phyloP scores from a whole-genome alignment of 371 early-diverging fungal genomes.

The Mortierella polycephala region DNA sequence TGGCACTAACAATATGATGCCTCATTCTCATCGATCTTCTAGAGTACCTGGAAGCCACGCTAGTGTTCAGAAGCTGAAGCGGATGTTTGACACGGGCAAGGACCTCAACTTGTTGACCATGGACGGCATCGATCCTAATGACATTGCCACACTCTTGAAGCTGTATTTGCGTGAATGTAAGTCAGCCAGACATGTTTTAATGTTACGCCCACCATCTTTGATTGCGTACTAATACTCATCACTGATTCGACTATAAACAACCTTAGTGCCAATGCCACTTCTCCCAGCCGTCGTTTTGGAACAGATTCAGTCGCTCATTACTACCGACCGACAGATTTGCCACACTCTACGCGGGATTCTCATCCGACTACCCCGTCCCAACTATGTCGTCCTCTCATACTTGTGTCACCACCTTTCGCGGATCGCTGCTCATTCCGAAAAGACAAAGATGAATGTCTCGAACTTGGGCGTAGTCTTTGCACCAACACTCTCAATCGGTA shows the following conservation, averaged over 20 bases:
- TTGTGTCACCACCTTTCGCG: conserved; percentile 47
- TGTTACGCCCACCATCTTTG: not conserved
- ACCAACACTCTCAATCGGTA: conserved; percentile 46
- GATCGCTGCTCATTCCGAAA: conserved; percentile 40
- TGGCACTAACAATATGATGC: not conserved
- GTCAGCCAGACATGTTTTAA: conserved; percentile 1
- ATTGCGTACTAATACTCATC: no score
- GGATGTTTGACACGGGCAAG: conserved; percentile 45
- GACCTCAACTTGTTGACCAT: conserved; percentile 36
- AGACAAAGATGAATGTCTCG: conserved; percentile 50
- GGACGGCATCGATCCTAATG: conserved; percentile 48
- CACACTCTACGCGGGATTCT: conserved; percentile 47
- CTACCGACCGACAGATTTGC: conserved; percentile 51
- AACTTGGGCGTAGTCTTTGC: conserved; percentile 52
- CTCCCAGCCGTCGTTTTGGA: conserved; percentile 42
- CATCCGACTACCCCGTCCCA: conserved; percentile 43
- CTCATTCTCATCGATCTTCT: not conserved
- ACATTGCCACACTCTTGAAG: conserved; percentile 50
- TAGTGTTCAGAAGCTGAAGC: conserved; percentile 48
- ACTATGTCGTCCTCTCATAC: conserved; percentile 41
- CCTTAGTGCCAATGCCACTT: conserved; percentile 41
- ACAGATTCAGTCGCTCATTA: conserved; percentile 43
- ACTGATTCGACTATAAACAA: not conserved
- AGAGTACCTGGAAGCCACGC: conserved; percentile 52
- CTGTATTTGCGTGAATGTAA: conserved; percentile 51